These are phyloP conservation scores for Stropharia rugosoannulata DNA, from an alignment of 768 basidiomycete species.

Conservation along the genomic window DNA sequence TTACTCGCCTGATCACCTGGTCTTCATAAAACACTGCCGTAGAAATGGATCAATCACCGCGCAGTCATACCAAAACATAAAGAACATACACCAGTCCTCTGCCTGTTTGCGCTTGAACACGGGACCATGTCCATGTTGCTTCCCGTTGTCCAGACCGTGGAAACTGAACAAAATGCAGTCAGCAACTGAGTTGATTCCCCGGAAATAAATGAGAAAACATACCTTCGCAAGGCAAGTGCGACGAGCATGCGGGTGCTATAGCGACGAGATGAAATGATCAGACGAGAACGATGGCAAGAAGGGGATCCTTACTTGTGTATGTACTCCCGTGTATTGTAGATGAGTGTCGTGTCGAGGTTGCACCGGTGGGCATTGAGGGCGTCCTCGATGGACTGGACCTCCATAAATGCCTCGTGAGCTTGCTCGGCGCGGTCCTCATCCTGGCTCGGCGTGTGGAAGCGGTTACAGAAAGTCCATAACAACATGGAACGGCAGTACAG, in stretches of 20 bases:
- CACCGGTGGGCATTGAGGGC: constrained; percentile 67
- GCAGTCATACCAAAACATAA: background rate
- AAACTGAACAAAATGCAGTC: constrained; percentile 26
- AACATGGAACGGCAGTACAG: constrained; percentile 82
- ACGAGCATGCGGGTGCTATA: constrained; percentile 65
- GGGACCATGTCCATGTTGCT: constrained; percentile 34
- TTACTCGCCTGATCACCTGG: constrained; percentile 62
- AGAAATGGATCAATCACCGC: constrained; percentile 1
- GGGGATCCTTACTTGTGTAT: constrained; percentile 62
- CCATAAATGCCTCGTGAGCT: constrained; percentile 62
- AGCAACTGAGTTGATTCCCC: background rate
- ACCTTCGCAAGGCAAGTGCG: constrained; percentile 65
- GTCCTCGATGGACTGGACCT: constrained; percentile 66
- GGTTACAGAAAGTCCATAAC: constrained; percentile 71
- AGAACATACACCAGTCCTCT: constrained; percentile 74
- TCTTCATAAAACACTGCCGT: constrained; percentile 64
- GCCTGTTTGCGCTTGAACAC: constrained; percentile 71
- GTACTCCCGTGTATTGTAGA: constrained; percentile 70
- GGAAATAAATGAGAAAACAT: constrained; percentile 24
- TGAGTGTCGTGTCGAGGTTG: constrained; percentile 64
- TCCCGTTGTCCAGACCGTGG: constrained; percentile 47
- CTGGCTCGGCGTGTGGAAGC: constrained; percentile 29
- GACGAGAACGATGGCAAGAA: constrained; percentile 3
- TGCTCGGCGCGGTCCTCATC: constrained; percentile 58
- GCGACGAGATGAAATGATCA: constrained; percentile 8